Evolutionary conservation across 805 yeast species (phyloP), one percentile per base, ranked within the genome.

Genomic region (Starmerella apis): DNA sequence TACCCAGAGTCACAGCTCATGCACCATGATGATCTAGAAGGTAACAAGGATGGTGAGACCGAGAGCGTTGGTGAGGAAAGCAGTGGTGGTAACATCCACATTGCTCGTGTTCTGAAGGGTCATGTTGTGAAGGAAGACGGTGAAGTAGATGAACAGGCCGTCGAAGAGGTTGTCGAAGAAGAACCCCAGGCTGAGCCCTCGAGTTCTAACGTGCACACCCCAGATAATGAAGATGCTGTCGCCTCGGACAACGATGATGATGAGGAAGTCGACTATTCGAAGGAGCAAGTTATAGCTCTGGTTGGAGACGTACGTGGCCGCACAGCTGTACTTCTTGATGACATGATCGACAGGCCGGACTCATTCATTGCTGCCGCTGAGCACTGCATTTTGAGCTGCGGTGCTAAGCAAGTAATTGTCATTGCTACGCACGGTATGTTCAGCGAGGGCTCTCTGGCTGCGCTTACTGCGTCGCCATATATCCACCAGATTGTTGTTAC

Each of bases 331-430:
- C 84, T 92, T 53, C 74, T 92, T 52, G 99, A 92, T 69, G 99
- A 92, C 65, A 86, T 92, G 94, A 83, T 92, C 61, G 98, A 92
- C 65, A 86, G 92, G 65, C 96, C 96, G 41, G 81, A 82, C 56
- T 80, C 94, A 9, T 90, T 88, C 64, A 83, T 92, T 56, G 90
- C 96, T 27, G 98, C 98, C 38, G 98, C 99, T 30, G 99, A 92
- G 70, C 98, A 92, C 70, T 78, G 94, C 65, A 78, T 94, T 58
- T 74, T 85, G 68, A 90, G 88, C 68, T 92, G 99, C 71, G 98
- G 98, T 51, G 98, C 99, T 53, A 83, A 81, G 60, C 75, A 78
- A 51, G 96, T 92, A 24, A 85, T 83, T 60, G 79, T 92, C 22
- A 80, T 92, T 53, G 97, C 96, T 14, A 90, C 97, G 3, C 99